Percentiles rank a stretch among this genome's conserved stretches.
phyloP scores from a whole-genome alignment of 106 monocot genomes.

The Narthecium ossifragum region DNA sequence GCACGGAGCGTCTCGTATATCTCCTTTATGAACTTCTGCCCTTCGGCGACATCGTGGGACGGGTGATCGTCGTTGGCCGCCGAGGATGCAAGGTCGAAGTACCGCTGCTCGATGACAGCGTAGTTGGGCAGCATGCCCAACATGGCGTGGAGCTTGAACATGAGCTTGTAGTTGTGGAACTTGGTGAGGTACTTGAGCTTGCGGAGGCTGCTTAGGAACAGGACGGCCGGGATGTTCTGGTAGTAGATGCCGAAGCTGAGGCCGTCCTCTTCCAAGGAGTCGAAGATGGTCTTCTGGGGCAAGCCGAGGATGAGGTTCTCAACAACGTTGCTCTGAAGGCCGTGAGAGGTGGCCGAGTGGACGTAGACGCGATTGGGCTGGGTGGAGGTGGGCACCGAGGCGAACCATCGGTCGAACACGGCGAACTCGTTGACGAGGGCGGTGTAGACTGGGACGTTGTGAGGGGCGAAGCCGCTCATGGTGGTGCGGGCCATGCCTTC shows the following conservation, averaged over 20 bases:
- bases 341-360: no score
- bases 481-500: no score
- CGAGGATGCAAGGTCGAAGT: constrained; percentile 3
- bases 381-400: no score
- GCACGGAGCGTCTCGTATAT: background rate
- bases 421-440: no score
- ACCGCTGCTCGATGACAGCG: constrained; percentile 17
- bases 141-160: constrained; percentile 10
- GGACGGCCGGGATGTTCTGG: constrained; percentile 3
- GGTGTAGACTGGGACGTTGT: no score
- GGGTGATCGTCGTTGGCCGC: constrained; percentile 20
- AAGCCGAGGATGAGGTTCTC: no score
- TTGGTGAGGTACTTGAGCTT: constrained; percentile 11
- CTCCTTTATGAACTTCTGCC: constrained; percentile 10
- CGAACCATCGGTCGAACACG: no score
- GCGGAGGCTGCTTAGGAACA: constrained; percentile 10
- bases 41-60: constrained; percentile 13
- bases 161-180: constrained; percentile 3
- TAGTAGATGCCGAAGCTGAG: constrained; percentile 12
- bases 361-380: no score
- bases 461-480: no score
- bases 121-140: constrained; percentile 14
- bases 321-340: no score
- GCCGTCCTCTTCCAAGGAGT: constrained; percentile 8
- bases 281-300: constrained; percentile 13